Evolutionary conservation across 495 filamentous ascomycete genomes (phyloP).

Genomic region (Penicillium canariense): DNA sequence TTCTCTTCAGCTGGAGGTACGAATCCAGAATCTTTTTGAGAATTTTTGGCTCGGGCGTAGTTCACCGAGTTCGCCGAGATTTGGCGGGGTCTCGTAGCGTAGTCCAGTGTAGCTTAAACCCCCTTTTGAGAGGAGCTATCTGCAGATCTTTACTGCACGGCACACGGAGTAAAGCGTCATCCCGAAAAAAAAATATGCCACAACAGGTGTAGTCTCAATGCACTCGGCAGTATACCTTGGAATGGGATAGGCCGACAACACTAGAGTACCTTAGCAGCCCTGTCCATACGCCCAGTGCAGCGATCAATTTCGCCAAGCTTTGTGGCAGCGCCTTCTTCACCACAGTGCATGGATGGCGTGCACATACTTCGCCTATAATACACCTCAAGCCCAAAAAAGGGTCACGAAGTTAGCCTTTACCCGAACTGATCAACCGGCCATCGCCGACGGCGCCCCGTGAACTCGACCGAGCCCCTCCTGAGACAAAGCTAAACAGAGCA

Average conservation of each 20-base stretch:
- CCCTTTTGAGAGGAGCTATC: too few relatives aligned
- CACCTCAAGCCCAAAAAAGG: background rate
- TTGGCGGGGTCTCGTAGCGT: background rate
- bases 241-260: too few relatives aligned
- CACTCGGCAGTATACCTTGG: too few relatives aligned
- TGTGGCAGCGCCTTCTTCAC: background rate
- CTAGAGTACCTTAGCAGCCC: too few relatives aligned
- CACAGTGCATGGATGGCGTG: background rate
- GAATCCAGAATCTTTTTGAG: conserved; percentile 15
- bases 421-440: background rate
- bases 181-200: too few relatives aligned
- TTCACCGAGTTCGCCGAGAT: background rate
- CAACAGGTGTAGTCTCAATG: too few relatives aligned
- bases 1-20: conserved; percentile 4
- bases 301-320: background rate
- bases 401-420: background rate
- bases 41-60: background rate
- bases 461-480: background rate
- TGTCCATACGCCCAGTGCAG: background rate
- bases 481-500: background rate
- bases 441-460: background rate
- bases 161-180: too few relatives aligned
- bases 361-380: background rate
- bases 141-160: too few relatives aligned
- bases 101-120: too few relatives aligned